Conservation (phyloP, 2,329 filamentous ascomycete genomes). For the Aspergillus spinulosporus region DNA sequence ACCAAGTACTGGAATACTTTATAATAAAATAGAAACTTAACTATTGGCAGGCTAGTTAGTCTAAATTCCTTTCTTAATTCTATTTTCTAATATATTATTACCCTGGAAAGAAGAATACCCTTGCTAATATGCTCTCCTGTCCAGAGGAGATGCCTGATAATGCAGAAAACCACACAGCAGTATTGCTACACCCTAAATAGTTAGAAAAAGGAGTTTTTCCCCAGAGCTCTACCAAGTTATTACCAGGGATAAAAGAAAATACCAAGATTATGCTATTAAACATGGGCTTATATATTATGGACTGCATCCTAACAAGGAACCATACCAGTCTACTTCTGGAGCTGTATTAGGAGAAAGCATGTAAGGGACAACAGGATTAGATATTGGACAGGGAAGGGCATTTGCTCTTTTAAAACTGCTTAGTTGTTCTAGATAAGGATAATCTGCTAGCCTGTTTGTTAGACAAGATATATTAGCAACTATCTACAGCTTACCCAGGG, state of each 20-base stretch:
- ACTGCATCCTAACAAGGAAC: neutral
- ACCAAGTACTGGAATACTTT: conserved; percentile 33
- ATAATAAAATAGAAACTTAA: conserved; percentile 23
- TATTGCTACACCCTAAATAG: neutral
- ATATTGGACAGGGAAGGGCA: neutral
- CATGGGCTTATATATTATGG: neutral
- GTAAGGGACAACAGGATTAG: neutral
- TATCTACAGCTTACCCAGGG: neutral
- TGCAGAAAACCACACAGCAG: neutral
- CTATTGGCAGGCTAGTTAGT: conserved; percentile 14
- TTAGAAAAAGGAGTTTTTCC: neutral
- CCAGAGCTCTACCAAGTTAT: neutral
- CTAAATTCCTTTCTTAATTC: conserved; percentile 10
- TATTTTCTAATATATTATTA: conserved; percentile 20
- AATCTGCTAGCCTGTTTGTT: neutral
- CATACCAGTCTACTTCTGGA: neutral
- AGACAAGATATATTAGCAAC: neutral
- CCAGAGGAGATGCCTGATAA: neutral
- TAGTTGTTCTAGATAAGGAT: neutral
- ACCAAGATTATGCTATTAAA: neutral
- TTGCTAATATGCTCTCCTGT: conserved; percentile 1
- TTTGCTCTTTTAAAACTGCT: neutral
- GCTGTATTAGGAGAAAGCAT: too few relatives aligned
- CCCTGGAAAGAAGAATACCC: conserved; percentile 7
- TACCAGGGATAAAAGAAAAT: neutral